These are phyloP conservation scores for Coemansia sp. DNA, from an alignment of 192 early-diverging fungal species.

Conservation along the genomic window DNA sequence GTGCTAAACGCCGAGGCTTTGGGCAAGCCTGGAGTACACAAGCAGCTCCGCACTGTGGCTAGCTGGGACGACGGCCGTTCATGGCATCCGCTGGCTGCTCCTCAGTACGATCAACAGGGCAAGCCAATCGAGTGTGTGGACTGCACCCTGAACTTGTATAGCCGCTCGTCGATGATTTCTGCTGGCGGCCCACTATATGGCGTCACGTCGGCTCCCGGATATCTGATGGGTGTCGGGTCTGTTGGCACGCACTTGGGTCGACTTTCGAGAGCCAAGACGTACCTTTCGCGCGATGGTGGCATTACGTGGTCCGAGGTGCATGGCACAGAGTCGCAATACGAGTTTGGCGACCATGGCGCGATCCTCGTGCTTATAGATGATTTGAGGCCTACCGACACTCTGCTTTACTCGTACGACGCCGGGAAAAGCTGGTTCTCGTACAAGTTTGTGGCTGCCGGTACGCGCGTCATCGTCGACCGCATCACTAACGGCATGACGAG, in stretches of 20 bases:
- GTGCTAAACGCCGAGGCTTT: constrained; percentile 71
- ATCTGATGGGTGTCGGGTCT: constrained; percentile 89
- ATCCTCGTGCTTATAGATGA: constrained; percentile 76
- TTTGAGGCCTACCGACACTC: constrained; percentile 61
- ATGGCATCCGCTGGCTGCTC: constrained; percentile 64
- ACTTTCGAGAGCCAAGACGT: constrained; percentile 67
- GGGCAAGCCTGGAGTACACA: constrained; percentile 52
- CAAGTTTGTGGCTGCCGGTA: constrained; percentile 53
- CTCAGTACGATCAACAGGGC: constrained; percentile 38
- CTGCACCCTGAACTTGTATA: constrained; percentile 80
- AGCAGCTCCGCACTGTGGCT: constrained; percentile 72
- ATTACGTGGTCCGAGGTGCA: constrained; percentile 75
- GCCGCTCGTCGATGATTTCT: constrained; percentile 57
- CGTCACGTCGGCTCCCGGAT: constrained; percentile 67
- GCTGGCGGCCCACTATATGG: constrained; percentile 62
- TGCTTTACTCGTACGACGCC: constrained; percentile 75
- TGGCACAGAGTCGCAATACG: constrained; percentile 65
- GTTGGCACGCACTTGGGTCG: constrained; percentile 65
- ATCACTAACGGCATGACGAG: constrained; percentile 64
- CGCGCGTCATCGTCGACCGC: constrained; percentile 58
- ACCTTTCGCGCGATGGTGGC: constrained; percentile 82
- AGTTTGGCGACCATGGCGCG: constrained; percentile 91
- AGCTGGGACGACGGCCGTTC: constrained; percentile 84
- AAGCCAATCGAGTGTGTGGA: constrained; percentile 38
- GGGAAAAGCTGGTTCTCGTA: constrained; percentile 70